Evolutionary conservation across 495 filamentous ascomycete species (phyloP).

Genomic region (Penicillium chermesinum): DNA sequence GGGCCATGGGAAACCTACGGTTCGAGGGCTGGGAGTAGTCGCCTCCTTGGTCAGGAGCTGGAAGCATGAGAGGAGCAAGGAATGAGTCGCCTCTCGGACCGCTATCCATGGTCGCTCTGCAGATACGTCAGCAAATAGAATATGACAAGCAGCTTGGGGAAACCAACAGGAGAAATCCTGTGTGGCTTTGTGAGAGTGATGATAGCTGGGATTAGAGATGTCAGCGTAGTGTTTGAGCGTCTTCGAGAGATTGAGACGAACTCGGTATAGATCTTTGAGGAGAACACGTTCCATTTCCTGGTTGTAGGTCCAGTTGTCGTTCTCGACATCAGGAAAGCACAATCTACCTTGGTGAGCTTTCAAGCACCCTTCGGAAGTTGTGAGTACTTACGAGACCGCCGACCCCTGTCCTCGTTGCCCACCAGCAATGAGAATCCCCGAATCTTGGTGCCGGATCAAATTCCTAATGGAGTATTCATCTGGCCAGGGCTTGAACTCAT

Average conservation of each 20-base stretch:
- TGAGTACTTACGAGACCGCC: constrained; percentile 30
- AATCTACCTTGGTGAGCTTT: neutral
- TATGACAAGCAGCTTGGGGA: neutral
- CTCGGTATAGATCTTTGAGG: constrained; percentile 33
- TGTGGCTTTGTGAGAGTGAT: constrained; percentile 37
- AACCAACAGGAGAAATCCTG: constrained; percentile 29
- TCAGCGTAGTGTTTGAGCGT: neutral
- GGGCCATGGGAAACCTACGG: constrained; percentile 16
- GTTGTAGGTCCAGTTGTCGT: constrained; percentile 32
- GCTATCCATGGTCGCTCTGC: constrained; percentile 38
- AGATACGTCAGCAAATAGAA: no score
- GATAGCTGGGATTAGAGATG: constrained; percentile 26
- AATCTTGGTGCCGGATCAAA: constrained; percentile 31
- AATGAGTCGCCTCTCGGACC: constrained; percentile 34
- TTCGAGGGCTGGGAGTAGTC: constrained; percentile 7
- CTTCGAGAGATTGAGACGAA: constrained; percentile 9
- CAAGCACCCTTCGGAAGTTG: neutral
- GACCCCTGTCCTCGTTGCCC: constrained; percentile 30
- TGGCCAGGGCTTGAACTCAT: constrained; percentile 34
- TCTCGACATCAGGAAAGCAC: constrained; percentile 28
- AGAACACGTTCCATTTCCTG: constrained; percentile 35
- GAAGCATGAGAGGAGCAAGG: constrained; percentile 22
- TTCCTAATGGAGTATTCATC: constrained; percentile 28
- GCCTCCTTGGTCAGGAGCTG: constrained; percentile 25
- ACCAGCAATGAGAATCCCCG: constrained; percentile 34